phyloP scores from a whole-genome alignment of 306 rosid species.

The Quercus bicolor region DNA sequence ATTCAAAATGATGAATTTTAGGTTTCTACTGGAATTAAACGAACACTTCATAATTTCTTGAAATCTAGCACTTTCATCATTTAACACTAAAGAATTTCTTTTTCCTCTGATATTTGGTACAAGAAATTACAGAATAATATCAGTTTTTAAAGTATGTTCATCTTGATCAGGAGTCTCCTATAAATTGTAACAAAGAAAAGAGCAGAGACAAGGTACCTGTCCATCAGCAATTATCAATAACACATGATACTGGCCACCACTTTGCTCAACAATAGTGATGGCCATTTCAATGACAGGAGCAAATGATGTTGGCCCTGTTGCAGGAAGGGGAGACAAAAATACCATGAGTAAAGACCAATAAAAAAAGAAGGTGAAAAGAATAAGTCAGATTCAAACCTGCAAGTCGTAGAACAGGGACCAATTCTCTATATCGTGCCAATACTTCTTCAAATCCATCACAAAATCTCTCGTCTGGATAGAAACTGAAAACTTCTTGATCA shows the following conservation, averaged over 20 bases:
- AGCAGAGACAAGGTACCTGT: constrained; percentile 37
- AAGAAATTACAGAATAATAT: not conserved
- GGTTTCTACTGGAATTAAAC: not conserved
- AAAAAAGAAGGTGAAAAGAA: constrained; percentile 3
- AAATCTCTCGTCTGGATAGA: constrained; percentile 66
- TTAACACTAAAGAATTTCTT: not conserved
- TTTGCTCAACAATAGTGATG: constrained; percentile 86
- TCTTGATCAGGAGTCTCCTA: not conserved
- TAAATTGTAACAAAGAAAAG: not conserved
- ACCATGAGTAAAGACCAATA: constrained; percentile 11
- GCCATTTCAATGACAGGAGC: constrained; percentile 95
- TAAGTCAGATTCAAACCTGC: constrained; percentile 55
- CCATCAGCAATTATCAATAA: constrained; percentile 92
- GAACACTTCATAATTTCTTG: not conserved
- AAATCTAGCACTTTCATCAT: not conserved
- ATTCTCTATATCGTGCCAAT: constrained; percentile 62
- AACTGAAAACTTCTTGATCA: constrained; percentile 94
- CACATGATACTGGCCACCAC: constrained; percentile 95
- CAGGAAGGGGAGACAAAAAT: constrained; percentile 10
- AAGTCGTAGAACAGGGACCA: constrained; percentile 78
- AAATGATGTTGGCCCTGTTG: constrained; percentile 92
- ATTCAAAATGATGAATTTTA: not conserved
- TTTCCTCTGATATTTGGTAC: not conserved
- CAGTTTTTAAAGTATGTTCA: not conserved
- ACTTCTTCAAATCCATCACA: constrained; percentile 99